Conservation (phyloP, 2,329 filamentous ascomycete species). For the Tolypocladium ovalisporum region DNA sequence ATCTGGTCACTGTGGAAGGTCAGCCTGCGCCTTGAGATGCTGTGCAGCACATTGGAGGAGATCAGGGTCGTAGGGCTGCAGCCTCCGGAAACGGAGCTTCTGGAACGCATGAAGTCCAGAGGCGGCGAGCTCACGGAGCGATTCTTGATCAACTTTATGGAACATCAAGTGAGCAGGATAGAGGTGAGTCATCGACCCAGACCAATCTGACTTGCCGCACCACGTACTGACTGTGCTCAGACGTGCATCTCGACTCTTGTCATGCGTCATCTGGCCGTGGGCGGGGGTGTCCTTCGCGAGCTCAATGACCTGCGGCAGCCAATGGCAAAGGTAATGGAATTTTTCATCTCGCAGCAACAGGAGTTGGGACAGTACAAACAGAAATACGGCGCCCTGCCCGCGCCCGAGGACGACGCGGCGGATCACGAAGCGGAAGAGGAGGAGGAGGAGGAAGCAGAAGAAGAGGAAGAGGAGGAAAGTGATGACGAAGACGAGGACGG, state of each 20-base stretch:
- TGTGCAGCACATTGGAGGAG: constrained; percentile 81
- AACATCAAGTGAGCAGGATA: constrained; percentile 90
- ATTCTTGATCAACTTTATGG: constrained; percentile 80
- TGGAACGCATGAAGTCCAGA: constrained; percentile 55
- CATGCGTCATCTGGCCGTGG: constrained; percentile 67
- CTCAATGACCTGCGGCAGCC: constrained; percentile 67
- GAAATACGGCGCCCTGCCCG: constrained; percentile 33
- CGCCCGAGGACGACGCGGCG: constrained; percentile 4
- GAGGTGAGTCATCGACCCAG: constrained; percentile 55
- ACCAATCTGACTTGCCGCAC: neutral
- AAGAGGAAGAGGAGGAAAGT: constrained; percentile 16
- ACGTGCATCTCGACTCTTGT: constrained; percentile 70
- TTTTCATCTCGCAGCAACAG: constrained; percentile 48
- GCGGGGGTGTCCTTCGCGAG: constrained; percentile 48
- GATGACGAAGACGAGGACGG: constrained; percentile 8
- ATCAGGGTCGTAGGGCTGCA: constrained; percentile 52
- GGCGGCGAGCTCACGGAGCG: constrained; percentile 82
- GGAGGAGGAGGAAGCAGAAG: constrained; percentile 17
- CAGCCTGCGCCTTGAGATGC: constrained; percentile 80
- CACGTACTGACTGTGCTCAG: constrained; percentile 29
- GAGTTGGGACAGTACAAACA: constrained; percentile 53
- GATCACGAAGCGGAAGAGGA: constrained; percentile 6
- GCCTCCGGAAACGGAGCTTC: constrained; percentile 70
- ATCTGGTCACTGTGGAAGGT: constrained; percentile 88
- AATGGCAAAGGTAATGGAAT: constrained; percentile 60